Conservation (phyloP, 345 rosid genomes). For the Lepidium africanum region DNA sequence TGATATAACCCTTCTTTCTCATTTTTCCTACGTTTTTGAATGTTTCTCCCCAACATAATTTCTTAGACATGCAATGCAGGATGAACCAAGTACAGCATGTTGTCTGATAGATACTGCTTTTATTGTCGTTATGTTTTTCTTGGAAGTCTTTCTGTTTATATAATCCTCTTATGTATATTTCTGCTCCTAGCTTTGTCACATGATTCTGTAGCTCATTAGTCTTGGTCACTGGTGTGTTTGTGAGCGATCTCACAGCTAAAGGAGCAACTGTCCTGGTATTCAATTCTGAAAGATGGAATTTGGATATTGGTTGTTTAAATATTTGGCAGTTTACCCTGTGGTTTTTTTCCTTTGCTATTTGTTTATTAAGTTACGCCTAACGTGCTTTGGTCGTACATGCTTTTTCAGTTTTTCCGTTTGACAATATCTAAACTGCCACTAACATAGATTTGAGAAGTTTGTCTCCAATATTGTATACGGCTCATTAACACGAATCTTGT, state of each 20-base stretch:
- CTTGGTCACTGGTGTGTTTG: conserved; percentile 9
- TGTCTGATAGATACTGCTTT: not conserved
- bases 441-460: not conserved
- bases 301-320: not conserved
- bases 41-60: not conserved
- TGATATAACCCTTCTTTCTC: conserved; percentile 1
- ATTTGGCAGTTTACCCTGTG: not conserved
- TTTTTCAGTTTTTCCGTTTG: conserved; percentile 1
- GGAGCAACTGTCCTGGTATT: conserved; percentile 21
- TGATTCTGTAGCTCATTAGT: not conserved
- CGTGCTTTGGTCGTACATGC: conserved; percentile 2
- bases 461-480: conserved; percentile 16
- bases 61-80: conserved; percentile 4
- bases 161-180: not conserved
- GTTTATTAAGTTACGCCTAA: not conserved
- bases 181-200: conserved; percentile 1
- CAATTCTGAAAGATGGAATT: not conserved
- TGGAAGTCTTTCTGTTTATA: not conserved
- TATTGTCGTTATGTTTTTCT: not conserved
- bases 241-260: conserved; percentile 16
- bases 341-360: not conserved
- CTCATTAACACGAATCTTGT: conserved; percentile 39
- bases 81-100: conserved; percentile 1
- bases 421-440: not conserved
- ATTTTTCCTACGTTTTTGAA: not conserved